Evolutionary conservation across 768 basidiomycete genomes (phyloP).

Genomic region (Leccinum olivaceopallidum): DNA sequence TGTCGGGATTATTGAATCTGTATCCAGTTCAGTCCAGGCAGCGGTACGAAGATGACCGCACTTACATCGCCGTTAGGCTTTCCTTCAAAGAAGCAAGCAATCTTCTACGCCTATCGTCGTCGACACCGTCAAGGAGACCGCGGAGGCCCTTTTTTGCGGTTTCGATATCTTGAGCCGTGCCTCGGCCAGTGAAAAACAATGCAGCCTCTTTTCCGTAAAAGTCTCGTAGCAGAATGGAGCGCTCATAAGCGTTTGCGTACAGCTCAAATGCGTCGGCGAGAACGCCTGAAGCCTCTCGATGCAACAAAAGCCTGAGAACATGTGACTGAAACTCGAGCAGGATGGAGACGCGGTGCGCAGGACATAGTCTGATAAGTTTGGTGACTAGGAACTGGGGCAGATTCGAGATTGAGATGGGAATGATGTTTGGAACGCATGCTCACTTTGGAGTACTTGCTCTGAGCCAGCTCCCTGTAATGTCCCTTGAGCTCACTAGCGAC

Average conservation of each 20-base stretch:
- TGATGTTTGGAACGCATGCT: conserved; percentile 11
- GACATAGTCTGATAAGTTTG: conserved; percentile 77
- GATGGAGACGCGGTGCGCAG: conserved; percentile 72
- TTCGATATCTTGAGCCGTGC: conserved; percentile 64
- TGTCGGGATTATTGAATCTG: conserved; percentile 92
- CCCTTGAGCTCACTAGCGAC: conserved; percentile 85
- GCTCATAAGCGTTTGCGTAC: conserved; percentile 82
- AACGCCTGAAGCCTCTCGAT: conserved; percentile 80
- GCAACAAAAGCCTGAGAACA: conserved; percentile 76
- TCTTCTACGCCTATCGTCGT: conserved; percentile 64
- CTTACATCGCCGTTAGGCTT: conserved; percentile 74
- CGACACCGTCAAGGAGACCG: conserved; percentile 64
- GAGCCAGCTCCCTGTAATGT: conserved; percentile 71
- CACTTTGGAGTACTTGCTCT: conserved; percentile 91
- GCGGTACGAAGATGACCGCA: conserved; percentile 3
- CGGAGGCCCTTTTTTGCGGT: conserved; percentile 63
- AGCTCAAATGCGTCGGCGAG: conserved; percentile 90
- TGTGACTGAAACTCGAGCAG: conserved; percentile 76
- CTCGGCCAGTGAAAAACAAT: conserved; percentile 59
- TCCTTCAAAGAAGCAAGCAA: conserved; percentile 71
- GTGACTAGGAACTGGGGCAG: conserved; percentile 67
- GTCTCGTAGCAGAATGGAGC: conserved; percentile 75
- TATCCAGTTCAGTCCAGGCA: neutral
- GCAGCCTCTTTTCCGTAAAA: conserved; percentile 90
- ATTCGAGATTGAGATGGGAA: conserved; percentile 1